These are phyloP conservation scores for Corymbia calophylla DNA, from an alignment of 441 rosid species.

Conservation along the genomic window DNA sequence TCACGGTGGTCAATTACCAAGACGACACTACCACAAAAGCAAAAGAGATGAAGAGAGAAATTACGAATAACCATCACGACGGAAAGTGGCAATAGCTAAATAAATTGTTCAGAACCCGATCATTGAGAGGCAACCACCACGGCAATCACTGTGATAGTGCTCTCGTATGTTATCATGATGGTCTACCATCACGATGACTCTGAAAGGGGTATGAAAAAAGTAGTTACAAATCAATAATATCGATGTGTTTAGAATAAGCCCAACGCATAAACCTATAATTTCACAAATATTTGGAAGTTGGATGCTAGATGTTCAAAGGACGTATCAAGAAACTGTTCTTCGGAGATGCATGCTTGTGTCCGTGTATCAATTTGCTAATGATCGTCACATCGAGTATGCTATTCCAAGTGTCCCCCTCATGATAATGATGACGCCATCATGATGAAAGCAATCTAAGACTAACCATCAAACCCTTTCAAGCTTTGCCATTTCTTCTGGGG, in stretches of 20 bases:
- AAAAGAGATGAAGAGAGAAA: neutral
- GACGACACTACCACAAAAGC: neutral
- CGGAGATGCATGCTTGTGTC: neutral
- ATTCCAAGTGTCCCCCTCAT: neutral
- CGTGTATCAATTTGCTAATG: neutral
- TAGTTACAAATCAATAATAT: accelerated
- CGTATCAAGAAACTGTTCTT: neutral
- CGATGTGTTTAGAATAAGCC: neutral
- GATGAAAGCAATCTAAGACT: neutral
- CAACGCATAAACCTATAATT: neutral
- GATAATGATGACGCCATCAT: neutral
- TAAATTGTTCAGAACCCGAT: neutral
- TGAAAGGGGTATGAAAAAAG: accelerated
- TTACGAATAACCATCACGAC: accelerated
- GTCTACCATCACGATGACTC: neutral
- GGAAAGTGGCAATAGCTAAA: neutral
- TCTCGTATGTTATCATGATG: neutral
- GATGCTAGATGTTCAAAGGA: neutral
- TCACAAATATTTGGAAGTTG: neutral
- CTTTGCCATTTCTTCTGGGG: neutral
- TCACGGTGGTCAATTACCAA: neutral
- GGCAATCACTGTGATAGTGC: neutral
- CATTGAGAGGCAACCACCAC: neutral
- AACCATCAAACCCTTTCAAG: neutral
- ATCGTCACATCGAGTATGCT: neutral